phyloP scores from a whole-genome alignment of 306 rosid genomes.

The Fagus crenata region DNA sequence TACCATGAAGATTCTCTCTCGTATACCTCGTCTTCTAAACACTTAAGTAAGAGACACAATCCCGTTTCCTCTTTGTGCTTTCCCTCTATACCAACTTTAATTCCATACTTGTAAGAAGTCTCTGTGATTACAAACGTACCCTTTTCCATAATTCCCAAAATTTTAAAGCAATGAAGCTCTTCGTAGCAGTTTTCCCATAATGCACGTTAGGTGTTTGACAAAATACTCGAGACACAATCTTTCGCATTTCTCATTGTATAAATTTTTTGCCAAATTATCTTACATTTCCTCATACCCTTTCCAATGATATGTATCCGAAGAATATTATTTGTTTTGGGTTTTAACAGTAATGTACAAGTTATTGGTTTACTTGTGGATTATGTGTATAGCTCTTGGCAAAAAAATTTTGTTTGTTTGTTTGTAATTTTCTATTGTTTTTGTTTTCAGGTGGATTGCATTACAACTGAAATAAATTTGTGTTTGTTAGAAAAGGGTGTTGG shows the following conservation, averaged over 20 bases:
- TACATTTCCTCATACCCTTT: not conserved
- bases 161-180: no score
- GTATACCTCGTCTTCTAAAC: no score
- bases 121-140: not conserved
- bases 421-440: not conserved
- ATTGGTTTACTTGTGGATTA: not conserved
- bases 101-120: not conserved
- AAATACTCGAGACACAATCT: not conserved
- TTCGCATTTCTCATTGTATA: not conserved
- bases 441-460: not conserved
- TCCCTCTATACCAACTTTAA: not conserved
- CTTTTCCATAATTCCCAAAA: not conserved
- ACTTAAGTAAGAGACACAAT: no score
- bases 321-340: not conserved
- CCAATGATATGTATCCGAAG: not conserved
- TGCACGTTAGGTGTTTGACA: not conserved
- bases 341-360: not conserved
- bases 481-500: conserved; percentile 10
- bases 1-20: no score
- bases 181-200: not conserved
- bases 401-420: not conserved
- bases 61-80: no score
- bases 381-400: not conserved
- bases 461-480: conserved; percentile 8
- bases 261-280: not conserved